These are phyloP conservation scores for Aureoboletus auriporus DNA, from an alignment of 768 basidiomycete species.

Conservation along the genomic window DNA sequence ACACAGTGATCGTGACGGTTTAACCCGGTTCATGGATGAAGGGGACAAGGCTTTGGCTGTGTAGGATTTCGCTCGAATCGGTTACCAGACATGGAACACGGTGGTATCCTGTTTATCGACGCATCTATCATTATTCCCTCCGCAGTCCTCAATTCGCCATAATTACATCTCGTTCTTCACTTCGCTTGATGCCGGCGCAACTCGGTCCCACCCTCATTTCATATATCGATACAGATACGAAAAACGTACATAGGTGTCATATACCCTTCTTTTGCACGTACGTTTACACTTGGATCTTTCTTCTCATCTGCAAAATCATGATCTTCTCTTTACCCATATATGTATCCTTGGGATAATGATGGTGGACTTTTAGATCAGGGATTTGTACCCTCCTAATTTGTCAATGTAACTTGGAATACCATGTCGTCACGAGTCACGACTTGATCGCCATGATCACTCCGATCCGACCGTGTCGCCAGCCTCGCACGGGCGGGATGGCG, in stretches of 20 bases:
- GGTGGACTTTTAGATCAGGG: no score
- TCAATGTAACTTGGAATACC: no score
- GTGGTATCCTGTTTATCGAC: no score
- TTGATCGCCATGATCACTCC: no score
- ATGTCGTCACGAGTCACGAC: no score
- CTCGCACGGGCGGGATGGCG: no score
- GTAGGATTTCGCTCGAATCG: neutral
- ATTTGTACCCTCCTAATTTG: no score
- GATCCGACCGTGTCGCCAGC: no score
- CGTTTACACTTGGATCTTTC: neutral
- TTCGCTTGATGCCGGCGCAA: neutral
- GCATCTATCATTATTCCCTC: neutral
- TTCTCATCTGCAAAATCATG: neutral
- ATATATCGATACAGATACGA: no score
- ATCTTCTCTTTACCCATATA: neutral
- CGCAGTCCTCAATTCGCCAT: neutral
- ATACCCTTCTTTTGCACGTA: neutral
- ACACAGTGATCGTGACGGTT: slow-evolving; percentile 2
- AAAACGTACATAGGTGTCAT: neutral
- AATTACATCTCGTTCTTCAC: neutral
- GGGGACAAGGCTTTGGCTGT: slow-evolving; percentile 2
- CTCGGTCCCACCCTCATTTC: no score
- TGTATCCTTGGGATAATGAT: neutral
- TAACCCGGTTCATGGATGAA: slow-evolving; percentile 5
- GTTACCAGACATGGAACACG: neutral